Conservation (phyloP, 805 yeast species). For the Wickerhamiella spandovensis region DNA sequence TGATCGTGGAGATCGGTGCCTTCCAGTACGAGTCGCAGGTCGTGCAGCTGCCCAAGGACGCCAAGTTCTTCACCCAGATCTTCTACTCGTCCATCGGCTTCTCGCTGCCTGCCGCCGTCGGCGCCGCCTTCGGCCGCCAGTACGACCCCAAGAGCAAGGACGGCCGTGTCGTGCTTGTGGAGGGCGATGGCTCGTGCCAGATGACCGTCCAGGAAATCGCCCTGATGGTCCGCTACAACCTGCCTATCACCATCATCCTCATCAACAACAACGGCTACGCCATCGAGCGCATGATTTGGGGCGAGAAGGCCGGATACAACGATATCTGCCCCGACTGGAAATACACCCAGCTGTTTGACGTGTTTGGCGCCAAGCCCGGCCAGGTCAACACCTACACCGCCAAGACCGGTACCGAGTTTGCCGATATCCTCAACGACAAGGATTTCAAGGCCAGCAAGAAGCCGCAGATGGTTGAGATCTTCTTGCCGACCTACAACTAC, state of each 20-base stretch:
- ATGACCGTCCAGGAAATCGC: conserved; percentile 84
- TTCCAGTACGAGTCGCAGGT: conserved; percentile 68
- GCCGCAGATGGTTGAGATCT: conserved; percentile 46
- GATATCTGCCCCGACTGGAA: conserved; percentile 74
- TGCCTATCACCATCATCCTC: conserved; percentile 57
- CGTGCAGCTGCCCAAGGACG: conserved; percentile 42
- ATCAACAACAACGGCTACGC: conserved; percentile 84
- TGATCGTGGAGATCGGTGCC: conserved; percentile 77
- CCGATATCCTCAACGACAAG: conserved; percentile 26
- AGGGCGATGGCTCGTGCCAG: conserved; percentile 92
- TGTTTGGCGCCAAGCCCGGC: conserved; percentile 32
- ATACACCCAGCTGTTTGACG: conserved; percentile 56
- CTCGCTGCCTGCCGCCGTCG: conserved; percentile 77
- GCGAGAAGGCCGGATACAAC: conserved; percentile 63
- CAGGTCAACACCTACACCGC: conserved; percentile 25
- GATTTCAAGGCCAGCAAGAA: conserved; percentile 25
- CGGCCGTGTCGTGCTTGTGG: conserved; percentile 55
- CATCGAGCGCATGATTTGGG: conserved; percentile 75
- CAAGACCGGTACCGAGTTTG: conserved; percentile 29
- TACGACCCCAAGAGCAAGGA: conserved; percentile 20
- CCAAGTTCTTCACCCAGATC: conserved; percentile 42
- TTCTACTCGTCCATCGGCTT: conserved; percentile 80
- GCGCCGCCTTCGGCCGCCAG: conserved; percentile 52
- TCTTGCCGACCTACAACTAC: conserved; percentile 44
- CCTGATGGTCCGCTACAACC: conserved; percentile 42